Percentiles rank a stretch among this genome's conserved stretches.
These are phyloP conservation scores for Cairneyella variabilis DNA, from an alignment of 495 filamentous ascomycete species.

Conservation along the genomic window DNA sequence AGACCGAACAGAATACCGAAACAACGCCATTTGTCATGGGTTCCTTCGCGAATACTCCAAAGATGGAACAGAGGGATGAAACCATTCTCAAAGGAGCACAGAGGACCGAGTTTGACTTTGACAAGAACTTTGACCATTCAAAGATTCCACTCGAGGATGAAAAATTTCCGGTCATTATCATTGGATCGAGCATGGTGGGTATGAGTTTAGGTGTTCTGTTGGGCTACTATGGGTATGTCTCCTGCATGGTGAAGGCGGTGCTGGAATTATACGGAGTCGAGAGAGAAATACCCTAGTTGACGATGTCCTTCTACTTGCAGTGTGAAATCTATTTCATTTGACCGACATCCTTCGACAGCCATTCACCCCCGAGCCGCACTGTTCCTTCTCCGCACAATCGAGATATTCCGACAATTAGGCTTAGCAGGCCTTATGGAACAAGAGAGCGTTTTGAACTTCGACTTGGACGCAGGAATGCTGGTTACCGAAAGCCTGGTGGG, in stretches of 20 bases:
- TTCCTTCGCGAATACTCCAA: background rate
- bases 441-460: slow-evolving; percentile 5
- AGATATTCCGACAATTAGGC: slow-evolving; percentile 8
- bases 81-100: background rate
- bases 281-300: background rate
- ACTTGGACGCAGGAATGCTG: slow-evolving; percentile 5
- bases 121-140: slow-evolving; percentile 4
- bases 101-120: background rate
- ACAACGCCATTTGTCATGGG: background rate
- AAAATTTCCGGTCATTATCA: slow-evolving; percentile 4
- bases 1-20: background rate
- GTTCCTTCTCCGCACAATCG: slow-evolving; percentile 5
- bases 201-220: background rate
- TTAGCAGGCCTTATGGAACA: background rate
- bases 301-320: background rate
- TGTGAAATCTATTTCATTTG: slow-evolving; percentile 5
- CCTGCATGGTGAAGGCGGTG: background rate
- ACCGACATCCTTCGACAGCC: slow-evolving; percentile 8
- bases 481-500: slow-evolving; percentile 2
- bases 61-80: background rate
- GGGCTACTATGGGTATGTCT: background rate
- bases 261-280: background rate
- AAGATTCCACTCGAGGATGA: background rate
- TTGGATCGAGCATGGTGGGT: slow-evolving; percentile 7
- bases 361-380: slow-evolving; percentile 6